Base-by-base conservation (phyloP, 108 stramenopile genomes). In the Skeletonema marinoi region DNA sequence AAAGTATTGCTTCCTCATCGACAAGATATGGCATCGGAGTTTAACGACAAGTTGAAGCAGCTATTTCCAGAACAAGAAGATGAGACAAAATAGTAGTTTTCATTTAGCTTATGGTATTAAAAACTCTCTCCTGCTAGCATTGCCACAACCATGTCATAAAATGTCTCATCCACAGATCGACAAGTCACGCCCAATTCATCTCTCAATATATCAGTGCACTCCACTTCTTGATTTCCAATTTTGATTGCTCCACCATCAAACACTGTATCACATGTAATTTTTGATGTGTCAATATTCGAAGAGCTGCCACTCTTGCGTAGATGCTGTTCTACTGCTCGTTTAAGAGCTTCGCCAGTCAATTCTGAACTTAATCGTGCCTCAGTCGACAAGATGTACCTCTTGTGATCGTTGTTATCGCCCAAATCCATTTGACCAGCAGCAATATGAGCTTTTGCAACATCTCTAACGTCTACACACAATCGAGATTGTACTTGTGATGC, bases 211-310 rank as follows among this genome's bases (percentile, higher is more conserved):
- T 86, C 77, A 13, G 66, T 61, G 4, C 90, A 81, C 7, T 91
- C 89, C 11, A 88, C 89, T 73, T 95, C 94, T 67, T 69, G 59
- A 11, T 78, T 63, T 25, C 94, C 94, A 70, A 95, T 93, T 32
- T 87, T 87, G 60, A 95, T 93, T 19, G 90, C 90, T 30, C 94
- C 94, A 17, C 94, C 94, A 30, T 87, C 70, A 81, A 95, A 95
- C 0, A 79, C 68, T 51, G 75, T 78, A 69, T 95, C 92, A 61
- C 71, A 90, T 4, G 50, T 36, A 41, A 95, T 88, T 25, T 70
- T 75, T 7, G 60, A 33, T 19, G 66, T 39, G 50, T 77, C 67
- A 60, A 77, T 33, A 21, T 32, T 21, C 63, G 66, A 9, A 3
- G 74, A 69, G 30, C 60, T 59, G 36, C 69, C 62, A 14, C 44